Base-by-base conservation (phyloP, 495 filamentous ascomycete genomes). In the Neurospora sp. region DNA sequence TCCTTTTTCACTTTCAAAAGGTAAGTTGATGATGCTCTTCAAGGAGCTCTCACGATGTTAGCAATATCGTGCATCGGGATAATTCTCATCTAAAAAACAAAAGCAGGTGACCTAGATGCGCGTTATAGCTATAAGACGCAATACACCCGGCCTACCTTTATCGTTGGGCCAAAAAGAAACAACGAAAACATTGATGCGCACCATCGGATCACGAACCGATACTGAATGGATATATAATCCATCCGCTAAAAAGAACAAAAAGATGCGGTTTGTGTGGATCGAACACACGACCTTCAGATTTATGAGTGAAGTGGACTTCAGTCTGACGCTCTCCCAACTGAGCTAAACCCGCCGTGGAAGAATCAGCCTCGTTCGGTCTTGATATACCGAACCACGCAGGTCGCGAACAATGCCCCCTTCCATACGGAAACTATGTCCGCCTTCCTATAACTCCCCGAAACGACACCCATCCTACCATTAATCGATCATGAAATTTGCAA, bases 331-430 rank as follows among this genome's bases (percentile, higher is more conserved):
- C 53, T 61, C 53, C 53, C 53, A 61, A 61, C 53, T 61, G 53
- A 61, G 53, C 53, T 61, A 61, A 61, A 61, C 53, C 53, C 53
- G 53, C 53, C 35, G 14, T 61, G 27, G 27, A 18, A 35, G 1
- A 35, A 18, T 2, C 0, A 0, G 9, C 4, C 0, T 27, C 0
- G 0, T 27, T 31, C 1, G 10, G 20, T 3, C 4, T 7, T 12
- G 1, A 59, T 59, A 59, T 59, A 27, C 10, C 9, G 9, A 12
- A 22, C n/a, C 0, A 2, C n/a, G n/a, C 0, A 0, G 4, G n/a
- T 4, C 4, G 1, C 20, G 10, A 61, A 3, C 12, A 61, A 31
- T 31, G 5, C 53, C 12, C 0, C 6, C 1, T 16, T 35, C 14
- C 6, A 31, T 35, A 18, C 5, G 1, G 27, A 27, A 1, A 18